Conservation (phyloP, 108 stramenopile genomes). For the Schizochytrium sp. region DNA sequence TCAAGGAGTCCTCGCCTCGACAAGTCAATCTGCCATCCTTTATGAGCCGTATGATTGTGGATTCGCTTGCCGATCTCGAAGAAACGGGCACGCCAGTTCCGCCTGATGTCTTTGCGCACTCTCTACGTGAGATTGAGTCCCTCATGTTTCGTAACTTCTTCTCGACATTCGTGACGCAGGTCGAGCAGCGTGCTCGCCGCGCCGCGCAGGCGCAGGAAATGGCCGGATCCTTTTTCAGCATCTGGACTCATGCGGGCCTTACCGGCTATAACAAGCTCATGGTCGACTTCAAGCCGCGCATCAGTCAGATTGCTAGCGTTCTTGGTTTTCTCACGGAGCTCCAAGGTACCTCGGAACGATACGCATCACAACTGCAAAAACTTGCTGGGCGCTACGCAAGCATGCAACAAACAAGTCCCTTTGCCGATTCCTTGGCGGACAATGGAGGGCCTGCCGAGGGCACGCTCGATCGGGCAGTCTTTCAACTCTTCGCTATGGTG, state of each 20-base stretch:
- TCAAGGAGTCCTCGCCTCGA: not conserved
- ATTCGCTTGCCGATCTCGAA: not conserved
- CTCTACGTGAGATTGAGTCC: not conserved
- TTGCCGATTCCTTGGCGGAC: not conserved
- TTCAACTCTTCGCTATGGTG: not conserved
- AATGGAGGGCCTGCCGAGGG: not conserved
- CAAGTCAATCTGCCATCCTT: not conserved
- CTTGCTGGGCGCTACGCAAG: not conserved
- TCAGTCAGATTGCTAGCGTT: not conserved
- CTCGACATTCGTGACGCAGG: not conserved
- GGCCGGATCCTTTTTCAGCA: not conserved
- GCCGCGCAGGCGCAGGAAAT: not conserved
- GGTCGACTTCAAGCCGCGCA: not conserved
- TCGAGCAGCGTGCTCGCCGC: not conserved
- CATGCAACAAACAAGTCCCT: not conserved
- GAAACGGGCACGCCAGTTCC: not conserved
- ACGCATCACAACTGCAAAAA: not conserved
- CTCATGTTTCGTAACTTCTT: constrained; percentile 1
- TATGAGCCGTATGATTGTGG: not conserved
- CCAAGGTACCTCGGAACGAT: not conserved
- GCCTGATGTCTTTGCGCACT: not conserved
- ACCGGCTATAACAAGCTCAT: not conserved
- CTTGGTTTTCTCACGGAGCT: not conserved
- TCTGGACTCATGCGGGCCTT: not conserved
- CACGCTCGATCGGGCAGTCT: not conserved